Percentiles rank a stretch among this genome's conserved stretches.
These are phyloP conservation scores for Chalciporus sphaerocephalus DNA, from an alignment of 768 basidiomycete genomes.

Conservation along the genomic window DNA sequence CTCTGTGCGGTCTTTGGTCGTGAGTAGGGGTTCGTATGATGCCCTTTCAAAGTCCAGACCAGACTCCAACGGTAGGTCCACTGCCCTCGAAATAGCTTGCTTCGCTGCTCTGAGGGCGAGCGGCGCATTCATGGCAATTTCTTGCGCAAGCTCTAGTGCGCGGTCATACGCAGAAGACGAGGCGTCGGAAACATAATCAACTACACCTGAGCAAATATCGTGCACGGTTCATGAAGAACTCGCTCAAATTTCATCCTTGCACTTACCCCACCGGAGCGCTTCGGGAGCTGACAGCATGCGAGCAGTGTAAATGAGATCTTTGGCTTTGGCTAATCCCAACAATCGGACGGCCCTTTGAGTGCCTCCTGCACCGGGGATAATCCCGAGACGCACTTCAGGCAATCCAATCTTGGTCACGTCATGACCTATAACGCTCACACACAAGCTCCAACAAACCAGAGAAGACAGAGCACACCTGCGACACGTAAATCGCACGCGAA, in stretches of 20 bases:
- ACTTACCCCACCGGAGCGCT: conserved; percentile 65
- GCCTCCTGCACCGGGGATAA: conserved; percentile 89
- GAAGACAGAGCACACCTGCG: conserved; percentile 56
- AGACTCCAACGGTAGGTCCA: conserved; percentile 73
- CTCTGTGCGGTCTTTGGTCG: conserved; percentile 72
- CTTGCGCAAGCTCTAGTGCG: conserved; percentile 63
- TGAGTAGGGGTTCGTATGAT: conserved; percentile 76
- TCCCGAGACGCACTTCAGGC: conserved; percentile 74
- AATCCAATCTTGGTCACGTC: conserved; percentile 81
- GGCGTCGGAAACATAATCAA: conserved; percentile 74
- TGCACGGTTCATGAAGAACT: conserved; percentile 1
- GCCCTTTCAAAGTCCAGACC: conserved; percentile 91
- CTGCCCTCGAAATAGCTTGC: conserved; percentile 73
- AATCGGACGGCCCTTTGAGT: conserved; percentile 80
- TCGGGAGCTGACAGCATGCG: conserved; percentile 61
- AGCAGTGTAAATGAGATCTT: conserved; percentile 83
- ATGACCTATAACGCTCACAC: conserved; percentile 38
- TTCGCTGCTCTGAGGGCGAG: conserved; percentile 87
- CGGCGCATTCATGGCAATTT: conserved; percentile 71
- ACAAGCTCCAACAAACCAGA: neutral
- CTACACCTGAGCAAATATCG: conserved; percentile 57
- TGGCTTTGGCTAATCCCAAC: conserved; percentile 74
- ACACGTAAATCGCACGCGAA: conserved; percentile 89
- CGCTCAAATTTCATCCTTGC: conserved; percentile 4
- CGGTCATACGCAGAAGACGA: conserved; percentile 60